These are phyloP conservation scores for Solanum tarapatanum DNA, from an alignment of 257 asterid species.

Conservation along the genomic window DNA sequence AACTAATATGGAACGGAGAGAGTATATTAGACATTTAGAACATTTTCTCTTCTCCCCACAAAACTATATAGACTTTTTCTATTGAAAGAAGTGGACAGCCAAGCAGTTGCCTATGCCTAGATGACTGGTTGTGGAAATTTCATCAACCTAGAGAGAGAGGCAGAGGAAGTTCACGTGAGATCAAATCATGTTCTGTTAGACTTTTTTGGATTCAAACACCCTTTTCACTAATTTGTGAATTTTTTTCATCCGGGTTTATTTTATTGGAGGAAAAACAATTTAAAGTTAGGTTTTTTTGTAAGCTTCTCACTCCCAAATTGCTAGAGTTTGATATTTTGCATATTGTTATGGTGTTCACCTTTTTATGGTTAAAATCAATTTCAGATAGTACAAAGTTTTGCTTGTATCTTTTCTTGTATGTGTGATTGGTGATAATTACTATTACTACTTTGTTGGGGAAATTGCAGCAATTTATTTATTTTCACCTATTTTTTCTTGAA, in stretches of 20 bases:
- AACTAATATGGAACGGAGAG: too few species aligned
- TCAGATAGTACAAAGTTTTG: not conserved
- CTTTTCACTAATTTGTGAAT: not conserved
- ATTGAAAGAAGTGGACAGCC: too few species aligned
- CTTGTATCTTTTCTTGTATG: not conserved
- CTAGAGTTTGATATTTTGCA: not conserved
- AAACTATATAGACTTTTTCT: not conserved
- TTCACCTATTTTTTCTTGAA: not conserved
- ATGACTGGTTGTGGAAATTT: not conserved
- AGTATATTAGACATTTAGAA: not conserved
- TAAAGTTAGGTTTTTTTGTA: not conserved
- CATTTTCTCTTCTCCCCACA: not conserved
- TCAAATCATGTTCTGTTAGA: not conserved
- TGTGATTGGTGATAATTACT: not conserved
- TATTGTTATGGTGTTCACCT: not conserved
- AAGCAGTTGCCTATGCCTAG: not conserved
- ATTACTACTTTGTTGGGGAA: not conserved
- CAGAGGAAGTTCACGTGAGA: not conserved
- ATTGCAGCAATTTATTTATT: not conserved
- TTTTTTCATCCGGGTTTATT: not conserved
- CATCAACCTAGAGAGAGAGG: not conserved
- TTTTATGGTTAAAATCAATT: slow-evolving; percentile 2
- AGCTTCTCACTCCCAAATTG: not conserved
- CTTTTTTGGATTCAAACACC: not conserved
- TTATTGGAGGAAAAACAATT: not conserved